Base-by-base conservation (phyloP, 805 yeast genomes). In the Suhomyces sp. region DNA sequence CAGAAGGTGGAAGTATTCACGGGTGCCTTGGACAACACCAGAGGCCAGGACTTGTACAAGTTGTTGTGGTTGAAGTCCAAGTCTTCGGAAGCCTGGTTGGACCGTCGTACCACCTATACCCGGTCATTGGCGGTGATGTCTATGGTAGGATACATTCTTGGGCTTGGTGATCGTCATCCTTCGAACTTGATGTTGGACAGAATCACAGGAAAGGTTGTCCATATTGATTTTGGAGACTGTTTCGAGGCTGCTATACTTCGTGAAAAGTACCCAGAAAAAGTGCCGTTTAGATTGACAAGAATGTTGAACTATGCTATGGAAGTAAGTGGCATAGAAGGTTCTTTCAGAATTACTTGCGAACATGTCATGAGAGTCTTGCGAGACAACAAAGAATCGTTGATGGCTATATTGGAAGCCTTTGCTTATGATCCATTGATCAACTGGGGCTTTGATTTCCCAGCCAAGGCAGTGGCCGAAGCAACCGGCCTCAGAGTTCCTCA, bases 231-330 rank as follows among this genome's bases (percentile, higher is more conserved):
- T 71, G 99, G 99, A 59, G 99, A 94, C 68, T 94, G 99, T 80
- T 94, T 94, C 65, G 99, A 94, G 68, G 97, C 98, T 2, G 99
- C 99, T 0, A 91, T 93, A 48, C 73, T 94, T 55, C 83, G 99
- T 60, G 99, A 96, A 61, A 94, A 94, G 67, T 96, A 88, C 69
- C 99, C 99, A 0, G 99, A 94, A 64, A 93, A 92, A 68, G 99
- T 94, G 23, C 99, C 99, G 6, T 94, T 94, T 76, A 81, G 99
- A 68, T 79, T 94, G 54, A 94, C 99, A 0, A 79, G 99, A 69
- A 94, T 94, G 99, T 78, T 96, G 58, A 91, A 96, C 22, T 91
- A 91, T 68, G 99, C 98, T 0, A 93, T 94, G 97, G 99, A 96
- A 68, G 98, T 94, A 2, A 88, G 97, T 71, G 99, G 99, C 6